Conservation (phyloP, 1,284 basidiomycete genomes). For the Malassezia restricta region DNA sequence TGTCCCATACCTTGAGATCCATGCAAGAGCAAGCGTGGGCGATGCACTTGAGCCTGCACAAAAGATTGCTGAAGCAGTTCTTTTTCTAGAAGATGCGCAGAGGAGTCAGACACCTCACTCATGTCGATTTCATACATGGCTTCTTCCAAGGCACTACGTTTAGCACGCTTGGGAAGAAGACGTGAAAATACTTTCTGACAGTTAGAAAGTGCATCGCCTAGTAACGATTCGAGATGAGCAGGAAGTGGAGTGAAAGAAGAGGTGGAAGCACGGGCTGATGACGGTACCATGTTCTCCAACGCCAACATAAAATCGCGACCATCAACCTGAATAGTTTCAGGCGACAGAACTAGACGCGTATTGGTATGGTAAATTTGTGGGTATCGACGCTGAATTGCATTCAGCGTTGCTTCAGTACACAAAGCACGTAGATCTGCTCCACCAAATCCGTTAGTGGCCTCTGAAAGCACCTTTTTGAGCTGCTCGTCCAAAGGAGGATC, state of each 20-base stretch:
- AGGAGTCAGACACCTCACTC: constrained; percentile 50
- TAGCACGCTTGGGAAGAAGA: constrained; percentile 46
- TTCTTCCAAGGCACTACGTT: constrained; percentile 61
- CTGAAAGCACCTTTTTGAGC: constrained; percentile 62
- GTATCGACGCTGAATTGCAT: constrained; percentile 88
- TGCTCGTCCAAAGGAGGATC: constrained; percentile 62
- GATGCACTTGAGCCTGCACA: constrained; percentile 77
- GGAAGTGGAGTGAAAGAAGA: constrained; percentile 76
- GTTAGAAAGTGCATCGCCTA: constrained; percentile 58
- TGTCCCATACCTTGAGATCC: constrained; percentile 82
- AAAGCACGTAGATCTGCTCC: constrained; percentile 73
- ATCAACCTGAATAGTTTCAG: constrained; percentile 71
- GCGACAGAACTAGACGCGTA: constrained; percentile 72
- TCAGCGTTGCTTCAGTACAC: constrained; percentile 80
- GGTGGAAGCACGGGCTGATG: constrained; percentile 77
- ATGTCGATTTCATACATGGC: constrained; percentile 58
- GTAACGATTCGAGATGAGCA: constrained; percentile 67
- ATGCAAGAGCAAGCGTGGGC: constrained; percentile 75
- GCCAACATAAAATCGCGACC: constrained; percentile 95
- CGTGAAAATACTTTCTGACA: constrained; percentile 58
- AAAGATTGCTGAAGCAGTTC: constrained; percentile 56
- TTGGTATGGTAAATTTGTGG: constrained; percentile 92
- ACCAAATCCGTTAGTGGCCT: constrained; percentile 91
- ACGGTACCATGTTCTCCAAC: constrained; percentile 73
- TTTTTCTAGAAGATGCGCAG: constrained; percentile 31